Evolutionary conservation across 495 filamentous ascomycete species (phyloP).

Genomic region (Cenococcum geophilum): DNA sequence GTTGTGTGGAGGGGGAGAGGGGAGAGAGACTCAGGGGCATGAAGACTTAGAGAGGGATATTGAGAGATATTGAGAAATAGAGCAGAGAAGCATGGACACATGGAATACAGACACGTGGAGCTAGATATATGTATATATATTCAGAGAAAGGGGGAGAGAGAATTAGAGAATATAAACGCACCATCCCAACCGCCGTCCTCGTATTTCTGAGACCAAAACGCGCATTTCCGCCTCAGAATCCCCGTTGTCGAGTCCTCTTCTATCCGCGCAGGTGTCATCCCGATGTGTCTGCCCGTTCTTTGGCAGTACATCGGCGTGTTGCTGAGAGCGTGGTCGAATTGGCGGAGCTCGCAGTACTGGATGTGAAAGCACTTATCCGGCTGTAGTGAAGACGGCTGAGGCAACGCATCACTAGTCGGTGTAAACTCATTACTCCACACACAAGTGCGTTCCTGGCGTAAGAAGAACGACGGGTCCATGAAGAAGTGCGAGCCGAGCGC

Average conservation of each 20-base stretch:
- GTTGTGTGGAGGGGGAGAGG: background rate
- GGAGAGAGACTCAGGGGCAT: too few relatives aligned
- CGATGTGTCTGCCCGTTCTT: slow-evolving; percentile 23
- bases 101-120: too few relatives aligned
- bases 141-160: too few relatives aligned
- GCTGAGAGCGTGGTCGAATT: slow-evolving; percentile 10
- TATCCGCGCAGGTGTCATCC: slow-evolving; percentile 16
- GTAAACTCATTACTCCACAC: slow-evolving; percentile 29
- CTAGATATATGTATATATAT: too few relatives aligned
- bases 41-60: too few relatives aligned
- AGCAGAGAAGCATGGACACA: too few relatives aligned
- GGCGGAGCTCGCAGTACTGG: slow-evolving; percentile 27
- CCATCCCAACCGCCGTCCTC: slow-evolving; percentile 20
- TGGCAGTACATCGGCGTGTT: slow-evolving; percentile 18
- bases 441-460: slow-evolving; percentile 25
- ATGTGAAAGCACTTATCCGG: slow-evolving; percentile 21
- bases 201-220: slow-evolving; percentile 21
- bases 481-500: slow-evolving; percentile 25
- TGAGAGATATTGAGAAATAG: too few relatives aligned
- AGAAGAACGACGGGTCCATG: slow-evolving; percentile 28
- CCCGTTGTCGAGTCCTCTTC: slow-evolving; percentile 19
- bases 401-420: slow-evolving; percentile 25
- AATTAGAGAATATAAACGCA: slow-evolving; percentile 2
- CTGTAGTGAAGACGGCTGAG: slow-evolving; percentile 21
- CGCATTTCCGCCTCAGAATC: slow-evolving; percentile 24